Evolutionary conservation across 2,329 filamentous ascomycete species (phyloP), one percentile per base, ranked within the genome.

Genomic region (Alternaria brassicae): DNA sequence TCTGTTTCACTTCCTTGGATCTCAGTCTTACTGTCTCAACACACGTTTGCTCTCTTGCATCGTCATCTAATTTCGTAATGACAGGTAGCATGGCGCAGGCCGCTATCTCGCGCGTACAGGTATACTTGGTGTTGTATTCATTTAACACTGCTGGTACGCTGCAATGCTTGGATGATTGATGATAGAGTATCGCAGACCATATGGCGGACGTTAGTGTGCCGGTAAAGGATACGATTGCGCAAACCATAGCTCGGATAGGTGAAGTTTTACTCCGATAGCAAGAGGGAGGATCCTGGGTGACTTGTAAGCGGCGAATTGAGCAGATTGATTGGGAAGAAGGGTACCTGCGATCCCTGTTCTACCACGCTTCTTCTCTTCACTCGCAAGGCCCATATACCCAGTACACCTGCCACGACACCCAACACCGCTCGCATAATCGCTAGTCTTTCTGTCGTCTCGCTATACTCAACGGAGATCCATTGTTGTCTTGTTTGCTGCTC

Each of bases 61-160:
- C 8, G 1, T 34, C 19, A 34, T 53, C 39, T 13, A 23, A 12
- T 15, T 6, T n/a, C n/a, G 39, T 19, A 3, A 53, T 28, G 12
- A 44, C 40, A 1, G 39, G 30, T 6, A 44, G 3, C 15, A 45
- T 30, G 9, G 12, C 5, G n/a, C 51, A 53, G 3, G 51, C 40
- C 7, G 51, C 51, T 12, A 53, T 3, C 19, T 53, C 51, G 25
- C 51, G 51, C 6, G 39, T 53, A 27, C 51, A 53, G 3, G 8
- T 34, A 8, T 27, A 45, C 1, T 44, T 30, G 5, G 17, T 21
- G 40, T 23, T 53, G 17, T 53, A 53, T 3, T 30, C 25, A 1
- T 17, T 19, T 2, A 53, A n/a, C 6, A 17, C n/a, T 0, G n/a
- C 8, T 12, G 51, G 40, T 27, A 32, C 17, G 12, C 32, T 39